phyloP scores from a whole-genome alignment of 768 basidiomycete species.

The Clitopilus passeckerianus region DNA sequence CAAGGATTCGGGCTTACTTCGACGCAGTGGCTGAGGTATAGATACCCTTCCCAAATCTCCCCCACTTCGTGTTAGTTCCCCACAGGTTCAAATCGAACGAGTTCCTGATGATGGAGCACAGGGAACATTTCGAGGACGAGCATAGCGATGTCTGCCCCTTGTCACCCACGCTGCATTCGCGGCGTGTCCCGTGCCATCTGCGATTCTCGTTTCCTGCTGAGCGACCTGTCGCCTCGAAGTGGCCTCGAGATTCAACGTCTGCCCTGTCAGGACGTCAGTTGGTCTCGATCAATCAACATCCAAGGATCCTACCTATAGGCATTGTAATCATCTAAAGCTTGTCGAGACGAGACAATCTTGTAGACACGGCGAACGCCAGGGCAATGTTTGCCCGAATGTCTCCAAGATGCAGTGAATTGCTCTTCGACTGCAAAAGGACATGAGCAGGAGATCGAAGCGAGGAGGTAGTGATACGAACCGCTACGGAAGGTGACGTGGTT shows the following conservation, averaged over 20 bases:
- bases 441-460: not conserved
- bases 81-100: constrained; percentile 61
- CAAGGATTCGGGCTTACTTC: constrained; percentile 34
- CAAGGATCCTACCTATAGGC: constrained; percentile 44
- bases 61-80: constrained; percentile 71
- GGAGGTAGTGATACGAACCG: constrained; percentile 32
- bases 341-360: constrained; percentile 51
- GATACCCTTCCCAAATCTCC: constrained; percentile 67
- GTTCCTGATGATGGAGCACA: constrained; percentile 60
- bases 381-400: constrained; percentile 48
- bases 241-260: constrained; percentile 54
- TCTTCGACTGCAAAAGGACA: constrained; percentile 39
- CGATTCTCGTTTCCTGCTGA: constrained; percentile 69
- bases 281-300: not conserved
- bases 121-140: constrained; percentile 49
- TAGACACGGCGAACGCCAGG: constrained; percentile 58
- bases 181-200: constrained; percentile 70
- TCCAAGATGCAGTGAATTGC: constrained; percentile 69
- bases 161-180: constrained; percentile 64
- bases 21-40: constrained; percentile 77
- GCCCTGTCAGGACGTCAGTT: constrained; percentile 25
- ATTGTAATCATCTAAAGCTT: constrained; percentile 50
- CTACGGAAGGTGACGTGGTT: constrained; percentile 62
- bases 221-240: constrained; percentile 48
- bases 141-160: constrained; percentile 54